These are phyloP conservation scores for Apostasia ramifera DNA, from an alignment of 106 monocot species.

Conservation along the genomic window DNA sequence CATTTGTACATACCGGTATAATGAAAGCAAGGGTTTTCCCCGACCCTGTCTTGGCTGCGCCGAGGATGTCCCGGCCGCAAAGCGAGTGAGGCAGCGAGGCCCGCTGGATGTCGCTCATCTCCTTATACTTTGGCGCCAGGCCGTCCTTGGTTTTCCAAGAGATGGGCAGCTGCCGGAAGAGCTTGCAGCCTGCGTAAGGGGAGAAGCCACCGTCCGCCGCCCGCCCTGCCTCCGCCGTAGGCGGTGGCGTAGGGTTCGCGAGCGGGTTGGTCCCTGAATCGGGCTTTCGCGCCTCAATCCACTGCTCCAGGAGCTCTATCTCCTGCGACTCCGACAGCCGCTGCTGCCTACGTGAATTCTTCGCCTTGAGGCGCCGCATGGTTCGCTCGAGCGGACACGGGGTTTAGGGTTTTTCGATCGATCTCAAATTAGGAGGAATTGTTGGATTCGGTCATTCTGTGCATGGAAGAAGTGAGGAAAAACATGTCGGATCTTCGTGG, in stretches of 20 bases:
- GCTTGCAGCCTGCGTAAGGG: constrained; percentile 45
- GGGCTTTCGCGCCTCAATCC: constrained; percentile 78
- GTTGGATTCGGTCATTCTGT: background rate
- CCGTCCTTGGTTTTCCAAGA: constrained; percentile 83
- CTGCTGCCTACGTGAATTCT: constrained; percentile 32
- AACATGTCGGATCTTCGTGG: too few relatives aligned
- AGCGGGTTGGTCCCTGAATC: constrained; percentile 67
- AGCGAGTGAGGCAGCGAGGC: constrained; percentile 81
- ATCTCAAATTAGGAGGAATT: too few relatives aligned
- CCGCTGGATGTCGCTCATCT: constrained; percentile 94
- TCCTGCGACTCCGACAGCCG: constrained; percentile 56
- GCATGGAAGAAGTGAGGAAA: background rate
- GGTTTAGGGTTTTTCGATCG: background rate
- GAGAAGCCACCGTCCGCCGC: constrained; percentile 29
- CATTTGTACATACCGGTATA: constrained; percentile 48
- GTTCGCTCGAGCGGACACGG: background rate
- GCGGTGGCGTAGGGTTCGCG: constrained; percentile 34
- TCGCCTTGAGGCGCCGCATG: constrained; percentile 37
- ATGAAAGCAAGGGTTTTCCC: constrained; percentile 74
- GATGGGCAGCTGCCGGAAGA: constrained; percentile 74
- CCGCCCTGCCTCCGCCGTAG: constrained; percentile 27
- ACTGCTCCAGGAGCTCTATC: constrained; percentile 57
- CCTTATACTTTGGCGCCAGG: constrained; percentile 42
- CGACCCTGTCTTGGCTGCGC: constrained; percentile 72
- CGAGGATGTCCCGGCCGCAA: constrained; percentile 61